phyloP scores from a whole-genome alignment of 2,329 filamentous ascomycete species.

The Sarocladiaceae sp. region DNA sequence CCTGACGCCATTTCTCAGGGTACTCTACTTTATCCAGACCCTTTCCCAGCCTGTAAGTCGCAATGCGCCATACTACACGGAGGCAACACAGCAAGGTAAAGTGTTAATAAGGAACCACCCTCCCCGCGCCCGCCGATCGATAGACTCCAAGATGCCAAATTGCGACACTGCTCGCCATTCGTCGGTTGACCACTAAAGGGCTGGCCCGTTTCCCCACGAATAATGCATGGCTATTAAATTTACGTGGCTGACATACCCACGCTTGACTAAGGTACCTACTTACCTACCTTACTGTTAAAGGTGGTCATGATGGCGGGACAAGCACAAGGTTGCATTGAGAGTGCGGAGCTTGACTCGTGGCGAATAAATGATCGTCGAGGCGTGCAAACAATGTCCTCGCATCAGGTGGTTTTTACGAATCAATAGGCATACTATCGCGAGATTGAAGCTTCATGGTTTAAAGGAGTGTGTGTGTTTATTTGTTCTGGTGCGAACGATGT shows the following conservation, averaged over 20 bases:
- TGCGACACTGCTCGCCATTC: too few species aligned
- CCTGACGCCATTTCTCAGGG: not conserved
- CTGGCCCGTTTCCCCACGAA: not conserved
- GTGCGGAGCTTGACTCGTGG: not conserved
- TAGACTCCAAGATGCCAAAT: too few species aligned
- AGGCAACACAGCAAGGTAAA: not conserved
- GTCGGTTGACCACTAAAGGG: too few species aligned
- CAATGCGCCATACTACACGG: too few species aligned
- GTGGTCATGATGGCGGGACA: not conserved
- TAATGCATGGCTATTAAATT: not conserved
- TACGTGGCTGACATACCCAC: too few species aligned
- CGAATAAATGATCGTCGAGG: not conserved
- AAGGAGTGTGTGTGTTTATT: constrained; percentile 1
- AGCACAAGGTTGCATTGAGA: not conserved
- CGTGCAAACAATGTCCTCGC: not conserved
- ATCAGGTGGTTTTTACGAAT: not conserved
- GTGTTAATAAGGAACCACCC: not conserved
- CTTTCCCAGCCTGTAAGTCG: not conserved
- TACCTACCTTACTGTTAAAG: too few species aligned
- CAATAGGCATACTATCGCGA: not conserved
- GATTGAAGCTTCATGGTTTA: not conserved
- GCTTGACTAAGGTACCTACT: too few species aligned
- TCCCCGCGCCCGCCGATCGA: not conserved
- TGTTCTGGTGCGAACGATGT: constrained; percentile 1
- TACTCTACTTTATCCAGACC: not conserved